phyloP scores from a whole-genome alignment of 1,139 yeast species.

The Yueomyces sp. region DNA sequence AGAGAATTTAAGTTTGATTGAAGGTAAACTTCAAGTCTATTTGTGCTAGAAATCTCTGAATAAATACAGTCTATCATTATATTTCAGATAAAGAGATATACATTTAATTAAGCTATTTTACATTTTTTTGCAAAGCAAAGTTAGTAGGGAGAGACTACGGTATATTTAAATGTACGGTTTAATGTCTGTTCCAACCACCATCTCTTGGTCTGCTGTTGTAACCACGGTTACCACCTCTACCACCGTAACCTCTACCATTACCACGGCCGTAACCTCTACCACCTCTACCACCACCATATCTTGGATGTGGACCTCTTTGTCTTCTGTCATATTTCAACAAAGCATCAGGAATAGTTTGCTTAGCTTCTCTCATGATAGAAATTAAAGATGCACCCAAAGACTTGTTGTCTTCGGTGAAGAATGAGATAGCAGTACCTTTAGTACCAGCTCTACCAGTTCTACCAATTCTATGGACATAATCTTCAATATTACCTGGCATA shows the following conservation, averaged over 20 bases:
- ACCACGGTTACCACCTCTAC: conserved; percentile 25
- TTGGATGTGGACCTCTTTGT: conserved; percentile 28
- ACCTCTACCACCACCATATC: conserved; percentile 48
- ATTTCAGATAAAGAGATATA: too few species aligned
- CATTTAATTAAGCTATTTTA: too few species aligned
- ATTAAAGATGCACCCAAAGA: conserved; percentile 85
- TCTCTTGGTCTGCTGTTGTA: conserved; percentile 22
- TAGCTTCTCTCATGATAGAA: conserved; percentile 88
- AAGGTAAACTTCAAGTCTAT: too few species aligned
- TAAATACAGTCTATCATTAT: too few species aligned
- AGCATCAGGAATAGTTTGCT: conserved; percentile 70
- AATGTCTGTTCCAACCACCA: conserved; percentile 16
- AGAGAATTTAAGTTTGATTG: too few species aligned
- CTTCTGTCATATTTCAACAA: conserved; percentile 36
- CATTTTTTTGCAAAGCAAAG: background rate
- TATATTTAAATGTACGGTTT: background rate
- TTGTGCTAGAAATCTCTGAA: too few species aligned
- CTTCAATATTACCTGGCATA: conserved; percentile 97
- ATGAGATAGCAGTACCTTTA: conserved; percentile 87
- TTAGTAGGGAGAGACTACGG: too few species aligned
- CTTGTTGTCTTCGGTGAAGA: conserved; percentile 80
- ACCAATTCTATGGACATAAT: conserved; percentile 69
- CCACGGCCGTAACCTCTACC: conserved; percentile 39
- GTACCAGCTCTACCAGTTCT: conserved; percentile 99
- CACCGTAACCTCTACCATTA: conserved; percentile 31